A percentile compares a stretch with the other conserved stretches of the same genome.
phyloP scores from a whole-genome alignment of 371 early-diverging fungal species.

The Mucor saturninus region DNA sequence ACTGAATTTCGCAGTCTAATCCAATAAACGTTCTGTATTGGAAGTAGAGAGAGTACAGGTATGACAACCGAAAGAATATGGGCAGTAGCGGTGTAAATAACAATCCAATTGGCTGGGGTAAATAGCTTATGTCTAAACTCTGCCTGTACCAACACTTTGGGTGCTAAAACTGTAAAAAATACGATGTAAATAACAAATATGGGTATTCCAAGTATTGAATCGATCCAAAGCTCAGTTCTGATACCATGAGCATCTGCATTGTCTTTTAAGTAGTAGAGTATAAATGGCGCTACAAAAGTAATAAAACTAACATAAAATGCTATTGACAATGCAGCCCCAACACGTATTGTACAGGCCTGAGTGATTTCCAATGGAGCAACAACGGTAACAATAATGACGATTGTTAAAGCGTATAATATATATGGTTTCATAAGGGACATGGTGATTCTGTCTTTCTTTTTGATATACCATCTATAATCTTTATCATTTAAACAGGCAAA shows the following conservation, averaged over 20 bases:
- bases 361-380: constrained; percentile 20
- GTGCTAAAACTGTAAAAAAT: constrained; percentile 20
- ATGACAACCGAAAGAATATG: constrained; percentile 37
- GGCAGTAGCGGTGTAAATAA: constrained; percentile 23
- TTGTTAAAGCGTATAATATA: constrained; percentile 19
- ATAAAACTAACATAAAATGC: constrained; percentile 29
- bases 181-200: constrained; percentile 33
- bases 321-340: constrained; percentile 26
- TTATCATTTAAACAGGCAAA: constrained; percentile 14
- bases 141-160: background rate
- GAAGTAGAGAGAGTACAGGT: constrained; percentile 24
- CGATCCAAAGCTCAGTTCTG: constrained; percentile 39
- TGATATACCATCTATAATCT: constrained; percentile 37
- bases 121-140: background rate
- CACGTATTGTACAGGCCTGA: constrained; percentile 6
- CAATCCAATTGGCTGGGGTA: constrained; percentile 31
- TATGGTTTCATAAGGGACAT: constrained; percentile 7
- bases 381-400: constrained; percentile 22
- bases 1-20: background rate
- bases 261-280: constrained; percentile 27
- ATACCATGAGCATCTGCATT: constrained; percentile 44
- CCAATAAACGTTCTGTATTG: constrained; percentile 4
- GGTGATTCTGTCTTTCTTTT: constrained; percentile 4
- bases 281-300: constrained; percentile 28
- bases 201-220: constrained; percentile 28